Conservation (phyloP, 202 grass and related monocot genomes). For the Schoenoplectus triqueter region DNA sequence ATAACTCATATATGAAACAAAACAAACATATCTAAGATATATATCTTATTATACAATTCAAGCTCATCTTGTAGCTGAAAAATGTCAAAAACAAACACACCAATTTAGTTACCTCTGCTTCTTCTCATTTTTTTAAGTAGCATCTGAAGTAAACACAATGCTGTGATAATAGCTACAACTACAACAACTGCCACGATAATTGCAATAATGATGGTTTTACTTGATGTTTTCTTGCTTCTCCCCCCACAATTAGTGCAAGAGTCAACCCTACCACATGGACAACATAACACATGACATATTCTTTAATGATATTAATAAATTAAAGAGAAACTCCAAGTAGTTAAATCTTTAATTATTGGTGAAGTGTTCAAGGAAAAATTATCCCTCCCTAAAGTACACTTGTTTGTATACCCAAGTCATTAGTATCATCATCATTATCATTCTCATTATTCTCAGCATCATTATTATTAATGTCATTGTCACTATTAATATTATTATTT, state of each 20-base stretch:
- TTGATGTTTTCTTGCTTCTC: neutral
- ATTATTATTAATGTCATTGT: no score
- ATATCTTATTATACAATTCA: neutral
- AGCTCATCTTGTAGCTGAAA: neutral
- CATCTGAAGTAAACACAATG: neutral
- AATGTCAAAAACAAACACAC: neutral
- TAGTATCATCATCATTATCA: no score
- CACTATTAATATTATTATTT: no score
- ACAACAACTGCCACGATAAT: neutral
- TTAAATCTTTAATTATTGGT: neutral
- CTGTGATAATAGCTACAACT: neutral
- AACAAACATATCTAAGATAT: neutral
- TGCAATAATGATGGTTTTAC: constrained; percentile 14
- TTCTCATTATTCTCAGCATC: no score
- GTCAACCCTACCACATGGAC: neutral
- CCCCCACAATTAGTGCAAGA: neutral
- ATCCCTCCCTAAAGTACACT: no score
- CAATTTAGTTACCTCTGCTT: neutral
- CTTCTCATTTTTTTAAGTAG: neutral
- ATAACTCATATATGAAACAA: neutral
- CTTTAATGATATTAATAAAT: neutral
- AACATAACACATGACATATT: neutral
- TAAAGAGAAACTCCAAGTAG: neutral
- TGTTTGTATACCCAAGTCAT: no score
- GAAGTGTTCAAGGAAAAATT: no score